Percentiles rank a stretch among this genome's conserved stretches.
phyloP scores from a whole-genome alignment of 2,329 filamentous ascomycete species.

The Cladosporium cucumerinum region DNA sequence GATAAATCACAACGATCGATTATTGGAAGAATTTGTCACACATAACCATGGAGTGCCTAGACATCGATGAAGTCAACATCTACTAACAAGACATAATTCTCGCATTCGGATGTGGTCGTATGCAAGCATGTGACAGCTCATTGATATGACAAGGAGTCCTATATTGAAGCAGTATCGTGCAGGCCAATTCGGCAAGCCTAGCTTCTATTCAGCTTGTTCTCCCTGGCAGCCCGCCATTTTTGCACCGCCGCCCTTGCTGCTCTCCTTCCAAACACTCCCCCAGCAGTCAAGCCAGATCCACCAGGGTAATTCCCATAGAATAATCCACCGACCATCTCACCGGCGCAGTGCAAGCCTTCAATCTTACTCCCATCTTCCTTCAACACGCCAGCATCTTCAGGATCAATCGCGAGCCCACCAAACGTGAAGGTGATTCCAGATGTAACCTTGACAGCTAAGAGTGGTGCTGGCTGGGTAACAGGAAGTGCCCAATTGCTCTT shows the following conservation, averaged over 20 bases:
- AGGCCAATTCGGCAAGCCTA: background rate
- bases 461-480: conserved; percentile 52
- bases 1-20: background rate
- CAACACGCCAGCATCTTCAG: conserved; percentile 53
- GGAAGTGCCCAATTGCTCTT: conserved; percentile 68
- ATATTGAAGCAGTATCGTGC: background rate
- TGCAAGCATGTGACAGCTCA: background rate
- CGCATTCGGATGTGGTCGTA: background rate
- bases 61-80: background rate
- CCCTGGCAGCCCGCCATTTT: background rate
- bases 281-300: conserved; percentile 60
- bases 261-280: conserved; percentile 52
- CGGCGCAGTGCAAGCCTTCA: conserved; percentile 57
- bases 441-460: conserved; percentile 61
- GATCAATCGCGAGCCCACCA: conserved; percentile 58
- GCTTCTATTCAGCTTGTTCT: background rate
- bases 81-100: background rate
- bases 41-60: background rate
- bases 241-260: conserved; percentile 38
- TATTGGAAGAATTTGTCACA: background rate
- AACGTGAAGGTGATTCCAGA: conserved; percentile 69
- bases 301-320: conserved; percentile 64
- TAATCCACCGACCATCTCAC: conserved; percentile 65
- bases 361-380: conserved; percentile 45
- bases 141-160: background rate